Evolutionary conservation across 768 basidiomycete species (phyloP), one percentile per base, ranked within the genome.

Genomic region (Macrolepiota albuminosa): DNA sequence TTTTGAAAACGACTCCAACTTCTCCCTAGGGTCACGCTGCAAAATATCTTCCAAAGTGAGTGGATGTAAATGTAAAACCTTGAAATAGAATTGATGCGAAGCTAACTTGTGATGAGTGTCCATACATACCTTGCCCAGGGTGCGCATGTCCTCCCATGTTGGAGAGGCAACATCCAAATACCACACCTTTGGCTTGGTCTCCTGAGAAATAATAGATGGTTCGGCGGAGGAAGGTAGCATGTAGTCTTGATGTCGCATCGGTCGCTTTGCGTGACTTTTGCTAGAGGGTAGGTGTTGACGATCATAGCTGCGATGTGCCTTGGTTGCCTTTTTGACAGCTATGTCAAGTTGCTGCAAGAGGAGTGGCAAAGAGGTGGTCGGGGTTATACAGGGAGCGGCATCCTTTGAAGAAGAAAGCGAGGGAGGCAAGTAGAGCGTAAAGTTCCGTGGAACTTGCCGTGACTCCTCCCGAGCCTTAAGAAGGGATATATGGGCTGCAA

Each of bases 31-130:
- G 61, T 98, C 95, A 73, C 91, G 88, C 61, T 93, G 91, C 8
- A 98, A 73, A 48, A 96, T 92, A 72, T 98, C 95, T 72, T 98
- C 95, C 13, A 97, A 78, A 0, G 95, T 96, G 49, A 98, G 75
- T 0, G 95, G 95, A 71, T 98, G 95, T 0, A 98, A 80, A 62
- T 92, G 91, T 29, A 96, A 76, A 18, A 91, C 74, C 93, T 95
- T 65, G 14, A 46, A 47, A 50, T 40, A 26, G 33, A 18, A 46
- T 42, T 42, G 39, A 64, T 52, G 33, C 50, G 26, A 39, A 18
- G 39, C 21, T 16, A 43, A 36, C 26, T 13, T 10, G 11, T 14
- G 10, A 56, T 52, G 24, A 39, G n/a, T 37, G 16, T 36, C 21
- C 33, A 21, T 3, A 53, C 78, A 55, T 65, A 87, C 92, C 81